Evolutionary conservation across 2,329 filamentous ascomycete genomes (phyloP).

Genomic region (Aureobasidium sp.): DNA sequence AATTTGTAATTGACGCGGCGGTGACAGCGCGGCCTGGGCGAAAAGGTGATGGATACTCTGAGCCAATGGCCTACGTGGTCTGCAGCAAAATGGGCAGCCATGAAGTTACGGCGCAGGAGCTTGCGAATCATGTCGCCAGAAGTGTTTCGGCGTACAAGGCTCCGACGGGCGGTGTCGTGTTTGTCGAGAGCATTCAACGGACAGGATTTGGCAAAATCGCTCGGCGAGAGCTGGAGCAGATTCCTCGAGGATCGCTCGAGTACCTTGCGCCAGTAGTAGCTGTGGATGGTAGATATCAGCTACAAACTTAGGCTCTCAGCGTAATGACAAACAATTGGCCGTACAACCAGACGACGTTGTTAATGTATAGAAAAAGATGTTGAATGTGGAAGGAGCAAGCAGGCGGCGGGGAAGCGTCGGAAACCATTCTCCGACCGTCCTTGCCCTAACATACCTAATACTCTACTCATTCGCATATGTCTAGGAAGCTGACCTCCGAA

Average conservation of each 20-base stretch:
- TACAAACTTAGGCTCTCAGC: neutral
- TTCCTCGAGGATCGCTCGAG: neutral
- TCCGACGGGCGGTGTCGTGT: neutral
- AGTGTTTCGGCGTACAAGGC: neutral
- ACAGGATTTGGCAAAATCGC: neutral
- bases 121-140: neutral
- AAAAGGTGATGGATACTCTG: neutral
- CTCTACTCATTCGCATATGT: neutral
- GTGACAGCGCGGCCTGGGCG: neutral
- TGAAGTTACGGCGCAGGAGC: neutral
- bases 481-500: neutral
- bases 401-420: neutral
- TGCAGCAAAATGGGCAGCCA: neutral
- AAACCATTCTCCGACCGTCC: neutral
- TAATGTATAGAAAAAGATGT: no score
- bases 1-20: neutral
- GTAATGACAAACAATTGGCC: neutral
- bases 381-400: neutral
- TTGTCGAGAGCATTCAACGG: neutral
- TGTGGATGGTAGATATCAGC: neutral
- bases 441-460: neutral
- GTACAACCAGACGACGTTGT: no score
- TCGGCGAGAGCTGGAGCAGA: neutral
- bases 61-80: neutral
- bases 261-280: neutral